A percentile compares a stretch with the other conserved stretches of the same genome.
phyloP scores from a whole-genome alignment of 768 basidiomycete species.

The Serendipita indica region DNA sequence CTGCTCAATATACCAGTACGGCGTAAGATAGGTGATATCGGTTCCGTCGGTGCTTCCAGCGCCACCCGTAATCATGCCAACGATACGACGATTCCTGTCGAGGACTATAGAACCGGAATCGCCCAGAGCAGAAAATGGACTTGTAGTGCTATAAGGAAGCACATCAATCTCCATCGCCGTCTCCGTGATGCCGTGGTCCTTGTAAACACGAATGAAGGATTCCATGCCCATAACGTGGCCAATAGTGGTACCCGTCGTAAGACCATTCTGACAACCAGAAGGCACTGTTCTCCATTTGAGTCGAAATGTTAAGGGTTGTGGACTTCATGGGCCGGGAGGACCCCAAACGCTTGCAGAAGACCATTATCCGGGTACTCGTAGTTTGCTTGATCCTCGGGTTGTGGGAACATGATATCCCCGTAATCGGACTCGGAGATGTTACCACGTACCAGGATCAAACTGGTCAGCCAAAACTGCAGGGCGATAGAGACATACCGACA shows the following conservation, averaged over 20 bases:
- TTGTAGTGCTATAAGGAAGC: conserved; percentile 17
- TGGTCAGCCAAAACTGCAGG: background rate
- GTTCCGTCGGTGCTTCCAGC: conserved; percentile 17
- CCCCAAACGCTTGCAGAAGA: conserved; percentile 2
- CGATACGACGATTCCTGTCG: conserved; percentile 20
- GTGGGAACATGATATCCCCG: conserved; percentile 13
- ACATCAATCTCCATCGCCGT: conserved; percentile 23
- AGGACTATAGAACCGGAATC: conserved; percentile 24
- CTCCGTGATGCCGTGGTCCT: conserved; percentile 9
- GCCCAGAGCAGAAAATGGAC: conserved; percentile 21
- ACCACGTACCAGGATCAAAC: conserved; percentile 10
- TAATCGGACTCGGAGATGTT: conserved; percentile 12
- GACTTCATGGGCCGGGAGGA: background rate
- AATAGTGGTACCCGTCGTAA: conserved; percentile 25
- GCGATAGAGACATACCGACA: conserved; percentile 8
- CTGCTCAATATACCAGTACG: conserved; percentile 22
- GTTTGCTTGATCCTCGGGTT: conserved; percentile 11
- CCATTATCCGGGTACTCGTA: background rate
- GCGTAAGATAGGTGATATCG: conserved; percentile 24
- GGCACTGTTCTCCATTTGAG: background rate
- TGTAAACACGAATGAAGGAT: conserved; percentile 24
- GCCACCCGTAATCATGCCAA: conserved; percentile 23
- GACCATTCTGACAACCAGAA: conserved; percentile 24
- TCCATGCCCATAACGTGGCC: conserved; percentile 24
- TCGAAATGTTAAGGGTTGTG: background rate